Evolutionary conservation across 192 early-diverging fungal species (phyloP), one percentile per base, ranked within the genome.

Genomic region (Backusella tuberculispora): DNA sequence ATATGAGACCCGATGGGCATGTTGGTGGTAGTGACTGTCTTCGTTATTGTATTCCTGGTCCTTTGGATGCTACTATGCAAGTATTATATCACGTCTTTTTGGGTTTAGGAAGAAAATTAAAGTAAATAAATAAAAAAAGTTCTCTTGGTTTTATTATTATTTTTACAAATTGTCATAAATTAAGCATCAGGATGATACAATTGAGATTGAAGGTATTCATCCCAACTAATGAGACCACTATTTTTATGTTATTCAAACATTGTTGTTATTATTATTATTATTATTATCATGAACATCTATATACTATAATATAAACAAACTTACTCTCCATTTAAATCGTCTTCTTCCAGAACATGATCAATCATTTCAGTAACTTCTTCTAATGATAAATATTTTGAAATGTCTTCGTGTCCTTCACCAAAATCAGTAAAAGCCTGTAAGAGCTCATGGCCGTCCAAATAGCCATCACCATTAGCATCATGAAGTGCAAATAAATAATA

Each of bases 381-480:
- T 6, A 90, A 68, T 38, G 69, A 69, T 1, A 88, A 46, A 38
- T 74, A 71, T 13, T 73, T 60, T 7, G 77, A 64, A 6, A 80
- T 48, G 24, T 81, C 83, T 0, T 81, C 71, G 56, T 76, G 42
- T 7, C 34, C 71, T 56, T 74, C 63, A 12, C 76, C 81, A 44
- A 79, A 81, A 21, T 83, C 85, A 24, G 81, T 83, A 38, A 90
- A 90, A 1, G 90, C 88, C 12, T 75, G 79, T 47, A 89, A 82
- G 19, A 95, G 83, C 73, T 95, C 94, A 74, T 93, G 90, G 1
- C 94, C 94, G 79, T 95, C 94, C 53, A 95, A 78, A 66, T 86
- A 81, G 7, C 86, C 85, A 75, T 93, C 92, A 65, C 87, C 84
- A 77, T 95, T 92, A n/a, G 76, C 72, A 71, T 95, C 94, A 73